Conservation (phyloP, 164 flowering plant genomes). For the Litsea cubeba region DNA sequence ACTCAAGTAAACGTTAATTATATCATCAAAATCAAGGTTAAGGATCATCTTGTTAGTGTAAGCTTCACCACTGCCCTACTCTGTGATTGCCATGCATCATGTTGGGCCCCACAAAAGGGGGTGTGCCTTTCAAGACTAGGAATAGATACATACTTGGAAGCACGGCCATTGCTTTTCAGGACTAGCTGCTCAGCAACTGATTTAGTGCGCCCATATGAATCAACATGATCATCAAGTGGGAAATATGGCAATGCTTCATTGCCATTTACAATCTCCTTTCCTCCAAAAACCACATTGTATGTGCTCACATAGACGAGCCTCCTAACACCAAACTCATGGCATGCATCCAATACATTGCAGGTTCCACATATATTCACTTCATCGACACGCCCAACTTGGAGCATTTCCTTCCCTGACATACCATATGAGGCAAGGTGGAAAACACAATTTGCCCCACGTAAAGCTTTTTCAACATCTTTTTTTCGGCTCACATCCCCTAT, state of each 20-base stretch:
- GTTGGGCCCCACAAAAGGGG: no score
- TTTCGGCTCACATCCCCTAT: conserved; percentile 60
- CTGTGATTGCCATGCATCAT: no score
- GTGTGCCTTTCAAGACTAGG: no score
- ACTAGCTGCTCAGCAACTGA: conserved; percentile 90
- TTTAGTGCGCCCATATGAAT: conserved; percentile 78
- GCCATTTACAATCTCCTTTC: conserved; percentile 77
- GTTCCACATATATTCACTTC: conserved; percentile 84
- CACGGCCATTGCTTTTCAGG: conserved; percentile 79
- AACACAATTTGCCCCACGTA: conserved; percentile 81
- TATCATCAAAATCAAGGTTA: no score
- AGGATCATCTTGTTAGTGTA: no score
- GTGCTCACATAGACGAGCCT: conserved; percentile 93
- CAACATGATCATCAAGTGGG: conserved; percentile 71
- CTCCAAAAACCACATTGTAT: conserved; percentile 84
- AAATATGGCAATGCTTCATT: conserved; percentile 73
- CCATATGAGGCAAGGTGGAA: conserved; percentile 93
- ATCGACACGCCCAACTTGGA: conserved; percentile 76
- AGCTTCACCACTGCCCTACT: no score
- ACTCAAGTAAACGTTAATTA: no score
- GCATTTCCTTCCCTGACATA: conserved; percentile 98
- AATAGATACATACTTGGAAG: conserved; percentile 52
- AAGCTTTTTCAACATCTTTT: conserved; percentile 67
- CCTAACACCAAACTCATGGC: conserved; percentile 53
- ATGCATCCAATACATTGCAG: conserved; percentile 68